Percentiles rank a stretch among this genome's conserved stretches.
These are phyloP conservation scores for Citrus glauca DNA, from an alignment of 345 rosid species.

Conservation along the genomic window DNA sequence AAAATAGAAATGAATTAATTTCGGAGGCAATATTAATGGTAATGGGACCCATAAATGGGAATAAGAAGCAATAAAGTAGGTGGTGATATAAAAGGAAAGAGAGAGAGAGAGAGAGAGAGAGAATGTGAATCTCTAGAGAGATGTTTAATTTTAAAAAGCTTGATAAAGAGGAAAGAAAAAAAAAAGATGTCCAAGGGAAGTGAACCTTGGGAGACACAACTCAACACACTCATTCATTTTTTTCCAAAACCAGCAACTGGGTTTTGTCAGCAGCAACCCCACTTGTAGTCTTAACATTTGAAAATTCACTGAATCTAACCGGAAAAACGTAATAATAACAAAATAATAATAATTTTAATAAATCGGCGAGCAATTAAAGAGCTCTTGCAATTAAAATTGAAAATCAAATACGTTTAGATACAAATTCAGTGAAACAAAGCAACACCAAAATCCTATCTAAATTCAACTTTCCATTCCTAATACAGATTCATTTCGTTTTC, in stretches of 20 bases:
- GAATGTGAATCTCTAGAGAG: not conserved
- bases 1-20: no score
- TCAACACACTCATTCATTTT: not conserved
- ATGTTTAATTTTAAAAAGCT: not conserved
- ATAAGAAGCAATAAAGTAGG: not conserved
- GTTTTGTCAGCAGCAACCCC: slow-evolving; percentile 11
- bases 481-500: not conserved
- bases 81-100: not conserved
- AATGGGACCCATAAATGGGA: slow-evolving; percentile 3
- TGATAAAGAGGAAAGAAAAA: not conserved
- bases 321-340: not conserved
- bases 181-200: slow-evolving; percentile 26
- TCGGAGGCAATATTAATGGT: no score
- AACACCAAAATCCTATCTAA: not conserved
- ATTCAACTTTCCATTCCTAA: not conserved
- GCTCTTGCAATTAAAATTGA: not conserved
- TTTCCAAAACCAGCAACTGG: slow-evolving; percentile 26
- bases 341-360: no score
- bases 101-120: not conserved
- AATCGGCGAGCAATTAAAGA: not conserved
- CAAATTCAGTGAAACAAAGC: slow-evolving; percentile 1
- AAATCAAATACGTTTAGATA: not conserved
- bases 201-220: slow-evolving; percentile 34
- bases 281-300: not conserved
- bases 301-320: slow-evolving; percentile 28